phyloP scores from a whole-genome alignment of 129 eudicot genomes.

The Helianthus annuus region HanXRQr2.0-SUNRISE NC_035448.2:7239305-7239804 shows the following conservation, averaged over 20 bases:
- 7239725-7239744: constrained; percentile 71
- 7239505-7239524: constrained; percentile 68
- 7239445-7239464: constrained; percentile 64
- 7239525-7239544: constrained; percentile 55
- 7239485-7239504: constrained; percentile 50
- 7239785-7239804: neutral
- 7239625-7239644: constrained; percentile 68
- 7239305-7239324: constrained; percentile 45
- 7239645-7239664: constrained; percentile 66
- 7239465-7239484: constrained; percentile 66
- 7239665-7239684: constrained; percentile 59
- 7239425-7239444: constrained; percentile 28
- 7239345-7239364: constrained; percentile 45
- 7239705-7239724: constrained; percentile 45
- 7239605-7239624: constrained; percentile 82
- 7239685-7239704: constrained; percentile 37
- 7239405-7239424: constrained; percentile 5
- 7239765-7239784: neutral
- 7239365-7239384: constrained; percentile 67
- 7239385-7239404: constrained; percentile 47
- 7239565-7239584: constrained; percentile 63
- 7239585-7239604: constrained; percentile 53
- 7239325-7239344: constrained; percentile 61
- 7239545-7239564: constrained; percentile 64
- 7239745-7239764: constrained; percentile 36